These are phyloP conservation scores for Solanum tarapatanum DNA, from an alignment of 257 asterid genomes.

Conservation along the genomic window DNA sequence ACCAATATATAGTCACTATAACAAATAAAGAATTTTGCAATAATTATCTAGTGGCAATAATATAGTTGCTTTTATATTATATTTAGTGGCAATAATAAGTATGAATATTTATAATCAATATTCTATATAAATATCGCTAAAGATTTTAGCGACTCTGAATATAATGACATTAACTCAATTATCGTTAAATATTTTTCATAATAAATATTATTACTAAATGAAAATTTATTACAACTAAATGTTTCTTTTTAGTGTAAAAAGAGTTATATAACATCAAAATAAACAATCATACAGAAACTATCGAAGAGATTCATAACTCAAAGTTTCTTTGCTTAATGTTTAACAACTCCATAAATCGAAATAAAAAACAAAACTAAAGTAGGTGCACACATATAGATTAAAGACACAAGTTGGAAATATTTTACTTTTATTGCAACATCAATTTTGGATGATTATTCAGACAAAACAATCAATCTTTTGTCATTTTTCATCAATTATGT, in stretches of 20 bases:
- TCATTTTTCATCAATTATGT: neutral
- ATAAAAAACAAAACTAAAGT: neutral
- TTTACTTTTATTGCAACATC: neutral
- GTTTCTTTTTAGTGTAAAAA: neutral
- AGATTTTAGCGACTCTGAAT: too few species aligned
- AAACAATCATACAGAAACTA: neutral
- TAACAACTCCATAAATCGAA: neutral
- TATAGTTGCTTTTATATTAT: too few species aligned
- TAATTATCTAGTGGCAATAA: too few species aligned
- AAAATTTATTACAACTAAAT: neutral
- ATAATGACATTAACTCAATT: too few species aligned
- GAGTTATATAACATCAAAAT: neutral
- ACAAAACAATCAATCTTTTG: neutral
- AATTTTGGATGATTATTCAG: neutral
- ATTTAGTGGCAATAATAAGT: too few species aligned
- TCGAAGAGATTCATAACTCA: neutral
- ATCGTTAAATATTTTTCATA: too few species aligned
- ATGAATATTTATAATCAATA: too few species aligned
- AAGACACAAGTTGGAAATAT: neutral
- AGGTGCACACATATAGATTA: neutral
- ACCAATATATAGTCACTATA: neutral
- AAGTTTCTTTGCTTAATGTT: neutral
- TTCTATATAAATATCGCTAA: too few species aligned
- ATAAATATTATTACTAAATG: neutral
- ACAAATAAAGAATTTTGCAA: too few species aligned